Percentiles rank a stretch among this genome's conserved stretches.
Evolutionary conservation across 2,329 filamentous ascomycete genomes (phyloP).

Genomic region (Colletotrichum musicola): DNA sequence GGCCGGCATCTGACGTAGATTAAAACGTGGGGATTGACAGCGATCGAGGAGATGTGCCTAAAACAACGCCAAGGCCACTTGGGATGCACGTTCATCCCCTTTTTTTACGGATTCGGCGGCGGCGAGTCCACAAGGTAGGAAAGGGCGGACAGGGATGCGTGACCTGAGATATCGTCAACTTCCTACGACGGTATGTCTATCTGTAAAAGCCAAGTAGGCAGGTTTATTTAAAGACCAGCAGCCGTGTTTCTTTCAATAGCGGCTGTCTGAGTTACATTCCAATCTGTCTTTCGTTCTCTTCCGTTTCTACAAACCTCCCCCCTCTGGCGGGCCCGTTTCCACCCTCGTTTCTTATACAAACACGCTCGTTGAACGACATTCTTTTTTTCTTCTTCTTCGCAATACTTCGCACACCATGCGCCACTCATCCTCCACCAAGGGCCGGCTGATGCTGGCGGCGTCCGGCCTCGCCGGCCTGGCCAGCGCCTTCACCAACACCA

Average conservation of each 20-base stretch:
- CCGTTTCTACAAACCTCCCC: not conserved
- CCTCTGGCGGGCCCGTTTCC: not conserved
- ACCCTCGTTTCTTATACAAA: not conserved
- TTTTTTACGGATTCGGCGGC: not conserved
- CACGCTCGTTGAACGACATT: not conserved
- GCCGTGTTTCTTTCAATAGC: not conserved
- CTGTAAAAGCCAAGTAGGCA: conserved; percentile 4
- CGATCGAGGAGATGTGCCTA: conserved; percentile 8
- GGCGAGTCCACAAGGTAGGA: not conserved
- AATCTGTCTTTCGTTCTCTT: not conserved
- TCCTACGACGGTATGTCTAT: not conserved
- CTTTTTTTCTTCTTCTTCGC: not conserved
- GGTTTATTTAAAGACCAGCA: not conserved
- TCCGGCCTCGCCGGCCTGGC: conserved; percentile 22
- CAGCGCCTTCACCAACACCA: conserved; percentile 43
- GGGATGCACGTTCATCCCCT: conserved; percentile 1
- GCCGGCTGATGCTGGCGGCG: conserved; percentile 4
- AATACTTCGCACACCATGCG: not conserved
- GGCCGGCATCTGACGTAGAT: conserved; percentile 18
- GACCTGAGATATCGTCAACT: conserved; percentile 3
- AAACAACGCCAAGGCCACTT: conserved; percentile 22
- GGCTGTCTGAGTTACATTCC: not conserved
- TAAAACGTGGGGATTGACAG: conserved; percentile 14
- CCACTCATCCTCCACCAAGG: conserved; percentile 5
- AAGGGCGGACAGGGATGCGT: conserved; percentile 1